These are phyloP conservation scores for Colletotrichum sp. DNA, from an alignment of 2,329 filamentous ascomycete species.

Conservation along the genomic window DNA sequence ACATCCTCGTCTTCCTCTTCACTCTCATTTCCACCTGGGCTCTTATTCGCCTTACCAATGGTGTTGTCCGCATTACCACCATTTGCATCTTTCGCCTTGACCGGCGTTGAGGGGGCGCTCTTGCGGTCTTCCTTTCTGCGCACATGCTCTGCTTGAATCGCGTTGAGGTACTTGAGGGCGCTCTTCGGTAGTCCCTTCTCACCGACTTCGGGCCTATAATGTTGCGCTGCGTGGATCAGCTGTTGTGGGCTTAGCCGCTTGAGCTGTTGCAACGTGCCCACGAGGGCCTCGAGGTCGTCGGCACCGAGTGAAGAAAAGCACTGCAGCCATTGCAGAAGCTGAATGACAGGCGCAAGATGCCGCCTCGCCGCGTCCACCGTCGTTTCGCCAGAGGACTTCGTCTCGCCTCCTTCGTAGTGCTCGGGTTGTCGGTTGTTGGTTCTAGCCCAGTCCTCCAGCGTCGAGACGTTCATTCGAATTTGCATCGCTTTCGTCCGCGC, in stretches of 20 bases:
- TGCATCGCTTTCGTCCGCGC: conserved; percentile 99
- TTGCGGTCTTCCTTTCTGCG: conserved; percentile 60
- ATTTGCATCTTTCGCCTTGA: conserved; percentile 40
- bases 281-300: conserved; percentile 87
- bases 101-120: conserved; percentile 50
- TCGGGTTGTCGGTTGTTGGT: conserved; percentile 93
- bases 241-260: conserved; percentile 86
- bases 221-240: conserved; percentile 87
- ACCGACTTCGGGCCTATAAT: conserved; percentile 93
- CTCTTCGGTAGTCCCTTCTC: conserved; percentile 91
- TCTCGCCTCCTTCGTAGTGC: conserved; percentile 92
- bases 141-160: conserved; percentile 77
- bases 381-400: conserved; percentile 81
- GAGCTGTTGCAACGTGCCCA: conserved; percentile 88
- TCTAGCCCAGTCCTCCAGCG: conserved; percentile 93
- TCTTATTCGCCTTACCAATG: conserved; percentile 44
- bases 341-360: conserved; percentile 89
- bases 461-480: conserved; percentile 98
- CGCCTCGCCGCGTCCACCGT: conserved; percentile 83
- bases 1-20: conserved; percentile 66
- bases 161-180: conserved; percentile 83
- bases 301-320: conserved; percentile 90
- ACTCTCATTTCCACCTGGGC: conserved; percentile 31
- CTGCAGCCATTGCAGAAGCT: conserved; percentile 95
- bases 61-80: conserved; percentile 48